Evolutionary conservation across 2,329 filamentous ascomycete species (phyloP).

Genomic region (Penicillium sp.): DNA sequence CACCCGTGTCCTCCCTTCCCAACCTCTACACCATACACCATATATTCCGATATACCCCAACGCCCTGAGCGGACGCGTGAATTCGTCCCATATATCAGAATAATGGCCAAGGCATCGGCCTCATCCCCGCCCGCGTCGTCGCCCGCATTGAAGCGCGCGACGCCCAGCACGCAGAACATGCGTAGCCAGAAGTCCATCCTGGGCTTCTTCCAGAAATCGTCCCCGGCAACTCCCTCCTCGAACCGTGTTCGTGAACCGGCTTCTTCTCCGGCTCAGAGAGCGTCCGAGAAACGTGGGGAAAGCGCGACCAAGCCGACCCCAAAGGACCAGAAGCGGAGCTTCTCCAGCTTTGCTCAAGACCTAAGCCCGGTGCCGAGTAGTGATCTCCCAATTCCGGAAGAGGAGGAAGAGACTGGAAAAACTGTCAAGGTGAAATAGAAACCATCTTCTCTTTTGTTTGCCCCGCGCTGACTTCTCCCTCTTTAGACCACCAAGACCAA

Average conservation of each 20-base stretch:
- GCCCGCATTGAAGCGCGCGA: constrained; percentile 41
- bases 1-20: constrained; percentile 5
- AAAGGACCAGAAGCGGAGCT: constrained; percentile 49
- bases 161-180: constrained; percentile 46
- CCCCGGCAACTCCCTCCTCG: constrained; percentile 47
- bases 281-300: constrained; percentile 30
- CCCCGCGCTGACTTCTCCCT: neutral
- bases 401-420: constrained; percentile 54
- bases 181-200: constrained; percentile 73
- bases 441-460: neutral
- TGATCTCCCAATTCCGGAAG: constrained; percentile 69
- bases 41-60: neutral
- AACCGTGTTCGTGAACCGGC: constrained; percentile 34
- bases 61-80: no score
- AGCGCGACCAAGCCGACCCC: constrained; percentile 38
- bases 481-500: constrained; percentile 48
- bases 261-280: constrained; percentile 40
- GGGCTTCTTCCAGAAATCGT: constrained; percentile 72
- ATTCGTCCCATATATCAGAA: constrained; percentile 4
- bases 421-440: constrained; percentile 36
- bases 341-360: constrained; percentile 46
- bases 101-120: constrained; percentile 42
- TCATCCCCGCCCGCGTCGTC: constrained; percentile 41
- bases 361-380: constrained; percentile 80
- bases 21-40: constrained; percentile 3